Evolutionary conservation across 2,329 filamentous ascomycete genomes (phyloP).

Genomic region (Camillea tinctor): DNA sequence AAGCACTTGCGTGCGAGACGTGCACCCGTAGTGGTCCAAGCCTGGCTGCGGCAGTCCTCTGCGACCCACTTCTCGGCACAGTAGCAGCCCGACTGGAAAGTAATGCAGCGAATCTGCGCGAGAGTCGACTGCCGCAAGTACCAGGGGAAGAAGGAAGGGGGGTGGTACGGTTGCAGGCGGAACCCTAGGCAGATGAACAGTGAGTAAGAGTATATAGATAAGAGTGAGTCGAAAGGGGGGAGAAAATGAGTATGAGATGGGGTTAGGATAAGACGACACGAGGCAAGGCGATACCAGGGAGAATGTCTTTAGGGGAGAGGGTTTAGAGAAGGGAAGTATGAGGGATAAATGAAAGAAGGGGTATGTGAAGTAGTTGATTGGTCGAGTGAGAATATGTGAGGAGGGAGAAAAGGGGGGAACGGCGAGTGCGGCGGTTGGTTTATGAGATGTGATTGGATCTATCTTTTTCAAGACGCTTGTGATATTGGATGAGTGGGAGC

Average conservation of each 20-base stretch:
- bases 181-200: neutral
- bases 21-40: constrained; percentile 13
- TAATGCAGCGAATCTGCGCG: constrained; percentile 10
- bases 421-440: too few species aligned
- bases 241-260: neutral
- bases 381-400: too few species aligned
- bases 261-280: too few species aligned
- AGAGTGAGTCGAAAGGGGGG: neutral
- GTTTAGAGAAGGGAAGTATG: too few species aligned
- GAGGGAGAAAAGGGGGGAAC: too few species aligned
- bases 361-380: too few species aligned
- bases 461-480: too few species aligned
- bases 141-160: constrained; percentile 20
- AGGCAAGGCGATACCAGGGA: too few species aligned
- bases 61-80: constrained; percentile 8
- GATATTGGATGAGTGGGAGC: too few species aligned
- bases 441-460: too few species aligned
- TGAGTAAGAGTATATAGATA: neutral
- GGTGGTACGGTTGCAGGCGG: constrained; percentile 1
- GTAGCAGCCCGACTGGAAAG: constrained; percentile 18
- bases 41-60: constrained; percentile 2
- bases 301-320: too few species aligned
- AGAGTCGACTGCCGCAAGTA: constrained; percentile 22
- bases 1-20: constrained; percentile 10
- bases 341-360: too few species aligned